Percentiles rank a stretch among this genome's conserved stretches.
Evolutionary conservation across 257 asterid species (phyloP).

Genomic region (Paulownia fortunei): DNA sequence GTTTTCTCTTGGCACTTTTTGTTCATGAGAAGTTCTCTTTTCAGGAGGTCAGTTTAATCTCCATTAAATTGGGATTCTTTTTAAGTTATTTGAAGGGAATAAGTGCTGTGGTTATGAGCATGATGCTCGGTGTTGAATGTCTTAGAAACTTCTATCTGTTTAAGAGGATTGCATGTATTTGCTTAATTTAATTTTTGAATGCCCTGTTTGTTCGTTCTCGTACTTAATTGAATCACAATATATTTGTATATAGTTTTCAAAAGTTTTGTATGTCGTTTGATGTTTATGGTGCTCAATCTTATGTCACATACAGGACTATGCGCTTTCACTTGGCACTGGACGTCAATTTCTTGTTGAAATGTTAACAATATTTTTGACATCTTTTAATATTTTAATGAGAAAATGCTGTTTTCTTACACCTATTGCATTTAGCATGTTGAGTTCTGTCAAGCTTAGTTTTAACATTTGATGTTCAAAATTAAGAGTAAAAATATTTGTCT

Average conservation of each 20-base stretch:
- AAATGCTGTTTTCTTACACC: neutral
- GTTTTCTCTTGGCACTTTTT: slow-evolving; percentile 67
- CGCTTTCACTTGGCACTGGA: neutral
- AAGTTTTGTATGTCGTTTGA: neutral
- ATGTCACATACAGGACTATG: neutral
- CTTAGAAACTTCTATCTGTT: neutral
- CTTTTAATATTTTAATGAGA: neutral
- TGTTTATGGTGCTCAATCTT: slow-evolving; percentile 8
- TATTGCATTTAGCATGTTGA: neutral
- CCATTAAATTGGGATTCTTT: slow-evolving; percentile 16
- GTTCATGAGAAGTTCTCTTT: slow-evolving; percentile 76
- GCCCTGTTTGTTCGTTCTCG: neutral
- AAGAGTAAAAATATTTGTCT: neutral
- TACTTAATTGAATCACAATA: neutral
- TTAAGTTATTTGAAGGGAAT: slow-evolving; percentile 5
- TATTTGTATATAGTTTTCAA: neutral
- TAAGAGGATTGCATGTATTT: slow-evolving; percentile 25
- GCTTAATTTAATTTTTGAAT: slow-evolving; percentile 2
- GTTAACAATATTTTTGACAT: neutral
- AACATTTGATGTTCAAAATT: neutral
- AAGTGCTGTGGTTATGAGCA: slow-evolving; percentile 6
- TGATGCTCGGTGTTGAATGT: slow-evolving; percentile 23
- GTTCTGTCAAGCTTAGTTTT: neutral
- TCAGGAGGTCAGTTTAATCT: slow-evolving; percentile 70
- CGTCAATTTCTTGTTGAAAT: neutral